phyloP scores from a whole-genome alignment of 176 grass and related monocot genomes.

The Alloteropsis semialata region DNA sequence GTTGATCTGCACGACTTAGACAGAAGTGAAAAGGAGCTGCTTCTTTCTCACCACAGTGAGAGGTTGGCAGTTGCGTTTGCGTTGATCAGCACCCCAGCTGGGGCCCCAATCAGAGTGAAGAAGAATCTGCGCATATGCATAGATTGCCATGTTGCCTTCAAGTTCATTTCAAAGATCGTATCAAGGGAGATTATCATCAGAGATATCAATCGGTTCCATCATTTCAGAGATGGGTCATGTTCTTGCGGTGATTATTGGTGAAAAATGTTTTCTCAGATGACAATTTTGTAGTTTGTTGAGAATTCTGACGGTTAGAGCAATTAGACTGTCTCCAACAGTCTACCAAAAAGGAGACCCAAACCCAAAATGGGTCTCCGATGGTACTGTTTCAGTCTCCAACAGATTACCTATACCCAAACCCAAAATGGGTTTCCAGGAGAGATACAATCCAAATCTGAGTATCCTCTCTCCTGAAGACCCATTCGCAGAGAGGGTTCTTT shows the following conservation, averaged over 20 bases:
- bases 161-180: slow-evolving; percentile 72
- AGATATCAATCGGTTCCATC: slow-evolving; percentile 69
- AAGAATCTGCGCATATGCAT: slow-evolving; percentile 76
- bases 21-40: slow-evolving; percentile 63
- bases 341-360: too few species aligned
- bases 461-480: too few species aligned
- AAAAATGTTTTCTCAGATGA: not conserved
- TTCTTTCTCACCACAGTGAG: slow-evolving; percentile 84
- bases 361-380: too few species aligned
- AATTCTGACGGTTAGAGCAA: slow-evolving; percentile 15
- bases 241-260: slow-evolving; percentile 82
- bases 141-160: slow-evolving; percentile 65
- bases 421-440: too few species aligned
- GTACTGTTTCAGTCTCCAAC: too few species aligned
- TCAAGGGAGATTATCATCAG: slow-evolving; percentile 76
- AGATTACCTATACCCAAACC: too few species aligned
- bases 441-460: too few species aligned
- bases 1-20: slow-evolving; percentile 71
- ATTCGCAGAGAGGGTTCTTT: too few species aligned
- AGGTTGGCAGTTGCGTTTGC: slow-evolving; percentile 63
- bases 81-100: slow-evolving; percentile 58
- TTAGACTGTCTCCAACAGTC: too few species aligned
- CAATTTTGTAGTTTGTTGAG: slow-evolving; percentile 1
- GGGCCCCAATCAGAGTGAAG: slow-evolving; percentile 71
- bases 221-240: slow-evolving; percentile 64